Evolutionary conservation across 768 basidiomycete genomes (phyloP), one percentile per base, ranked within the genome.

Genomic region (Aureoboletus auriporus): DNA sequence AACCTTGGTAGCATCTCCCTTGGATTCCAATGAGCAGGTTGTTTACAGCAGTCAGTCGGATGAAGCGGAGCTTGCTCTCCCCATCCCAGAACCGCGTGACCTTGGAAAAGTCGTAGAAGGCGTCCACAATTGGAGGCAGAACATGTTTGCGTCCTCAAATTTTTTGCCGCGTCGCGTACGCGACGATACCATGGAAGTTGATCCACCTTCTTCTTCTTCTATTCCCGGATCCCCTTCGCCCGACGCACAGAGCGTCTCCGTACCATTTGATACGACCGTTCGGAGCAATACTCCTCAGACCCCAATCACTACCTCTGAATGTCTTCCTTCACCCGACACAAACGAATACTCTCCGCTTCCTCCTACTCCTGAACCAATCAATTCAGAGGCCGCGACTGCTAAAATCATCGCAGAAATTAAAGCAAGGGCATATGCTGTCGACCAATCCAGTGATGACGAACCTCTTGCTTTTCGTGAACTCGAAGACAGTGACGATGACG

Each of bases 21-120:
- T 40, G 40, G 50, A 28, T 53, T 50, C 47, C 60, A 63, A 44
- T 49, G 52, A 37, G 60, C 62, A 72, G 28, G 58, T 79, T 16
- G 70, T 85, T 8, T 81, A 79, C 17, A 84, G 81, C 40, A 86
- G 84, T 54, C 79, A 84, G 61, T 83, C 82, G 41, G 80, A 84
- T 52, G 85, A 85, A 59, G 68, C 74, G 39, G 83, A 86, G 53
- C 66, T 84, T 41, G 63, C 61, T 38, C 45, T 71, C 8, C 68
- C 69, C 31, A 33, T 29, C n/a, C 56, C 54, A 35, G 33, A 61
- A 23, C 45, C 49, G 6, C 60, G 59, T 26, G 60, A 71, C 51
- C 58, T 60, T 1, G 62, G 61, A 38, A 49, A 55, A 26, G 62
- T 70, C 10, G 68, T 67, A 47, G 65, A 71, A 31, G 69, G 55